Conservation (phyloP, 2,329 filamentous ascomycete genomes). For the Keithomyces neogunnii region DNA sequence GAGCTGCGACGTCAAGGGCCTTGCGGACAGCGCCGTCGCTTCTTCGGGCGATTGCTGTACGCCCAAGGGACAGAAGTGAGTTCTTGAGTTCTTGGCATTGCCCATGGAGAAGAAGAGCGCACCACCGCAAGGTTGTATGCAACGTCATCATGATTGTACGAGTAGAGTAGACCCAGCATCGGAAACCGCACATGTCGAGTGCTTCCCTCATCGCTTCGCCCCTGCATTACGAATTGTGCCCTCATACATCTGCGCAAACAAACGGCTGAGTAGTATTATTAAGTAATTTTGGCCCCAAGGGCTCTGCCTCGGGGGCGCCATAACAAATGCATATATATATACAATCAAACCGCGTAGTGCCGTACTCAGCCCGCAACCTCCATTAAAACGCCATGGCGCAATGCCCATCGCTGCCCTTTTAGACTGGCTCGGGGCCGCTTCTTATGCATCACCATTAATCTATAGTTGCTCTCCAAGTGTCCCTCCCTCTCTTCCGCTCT, state of each 20-base stretch:
- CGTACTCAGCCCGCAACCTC: slow-evolving; percentile 15
- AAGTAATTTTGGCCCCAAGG: slow-evolving; percentile 4
- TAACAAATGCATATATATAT: slow-evolving; percentile 15
- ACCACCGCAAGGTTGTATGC: too few species aligned
- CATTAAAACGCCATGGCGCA: slow-evolving; percentile 20
- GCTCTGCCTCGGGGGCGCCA: neutral
- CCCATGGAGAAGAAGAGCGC: too few species aligned
- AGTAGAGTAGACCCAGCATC: too few species aligned
- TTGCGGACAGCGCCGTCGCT: slow-evolving; percentile 37
- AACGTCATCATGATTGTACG: too few species aligned
- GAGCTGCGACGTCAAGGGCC: slow-evolving; percentile 28
- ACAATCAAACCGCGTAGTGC: slow-evolving; percentile 14
- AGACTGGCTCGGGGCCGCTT: slow-evolving; percentile 12
- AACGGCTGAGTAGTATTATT: slow-evolving; percentile 5
- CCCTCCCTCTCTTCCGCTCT: neutral
- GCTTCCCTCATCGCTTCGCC: too few species aligned
- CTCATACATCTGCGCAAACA: neutral
- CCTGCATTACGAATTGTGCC: too few species aligned
- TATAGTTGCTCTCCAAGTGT: slow-evolving; percentile 2
- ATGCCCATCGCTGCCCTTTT: slow-evolving; percentile 13
- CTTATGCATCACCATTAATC: slow-evolving; percentile 6
- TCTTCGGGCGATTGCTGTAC: slow-evolving; percentile 46
- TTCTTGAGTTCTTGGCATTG: too few species aligned
- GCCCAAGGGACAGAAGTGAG: slow-evolving; percentile 26
- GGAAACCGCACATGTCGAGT: too few species aligned